Base-by-base conservation (phyloP, 352 stramenopile species). In the Phytophthora sansomeana region DNA sequence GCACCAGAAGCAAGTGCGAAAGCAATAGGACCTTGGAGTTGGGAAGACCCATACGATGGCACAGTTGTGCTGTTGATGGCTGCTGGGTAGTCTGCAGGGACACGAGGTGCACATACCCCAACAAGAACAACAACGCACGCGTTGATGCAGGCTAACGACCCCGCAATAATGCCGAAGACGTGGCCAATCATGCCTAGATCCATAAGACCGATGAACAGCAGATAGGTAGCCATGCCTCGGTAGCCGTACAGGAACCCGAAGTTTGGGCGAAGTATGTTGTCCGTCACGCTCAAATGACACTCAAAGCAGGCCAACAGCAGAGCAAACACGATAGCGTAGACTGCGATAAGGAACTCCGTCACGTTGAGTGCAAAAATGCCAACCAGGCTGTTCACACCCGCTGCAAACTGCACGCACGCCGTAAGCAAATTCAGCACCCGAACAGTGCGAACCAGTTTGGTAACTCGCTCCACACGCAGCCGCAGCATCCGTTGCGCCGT, bases 181-280 rank as follows among this genome's bases (percentile, higher is more conserved):
- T 68, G 63, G 21, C 77, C 72, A 6, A 77, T 74, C 74, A 88
- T 81, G 10, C 81, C 81, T 26, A 89, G 65, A 19, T 87, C 78
- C n/a, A 89, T 66, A 51, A 89, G 59, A 8, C 81, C 81, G 41
- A 89, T 73, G 63, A 89, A 86, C 44, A 89, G 55, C 24, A 89
- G 68, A 36, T 78, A 87, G 6, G 53, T 77, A 3, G 78, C 67
- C 57, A 85, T 80, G 1, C 81, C 81, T 13, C 74, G 67, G 61
- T 83, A 86, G 36, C 77, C 79, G 59, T 79, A 89, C 14, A 89
- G 59, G 59, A 89, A 89, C 26, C 78, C 81, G 50, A 87, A 89
- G 64, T 89, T 87, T 14, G 70, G 60, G 28, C 74, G 81, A 32
- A 89, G 66, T 36, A 77, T 65, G 35, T 66, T 69, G 46, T 89